Conservation (phyloP, 148 eudicot genomes). For the Gaultheria prostrata region DNA sequence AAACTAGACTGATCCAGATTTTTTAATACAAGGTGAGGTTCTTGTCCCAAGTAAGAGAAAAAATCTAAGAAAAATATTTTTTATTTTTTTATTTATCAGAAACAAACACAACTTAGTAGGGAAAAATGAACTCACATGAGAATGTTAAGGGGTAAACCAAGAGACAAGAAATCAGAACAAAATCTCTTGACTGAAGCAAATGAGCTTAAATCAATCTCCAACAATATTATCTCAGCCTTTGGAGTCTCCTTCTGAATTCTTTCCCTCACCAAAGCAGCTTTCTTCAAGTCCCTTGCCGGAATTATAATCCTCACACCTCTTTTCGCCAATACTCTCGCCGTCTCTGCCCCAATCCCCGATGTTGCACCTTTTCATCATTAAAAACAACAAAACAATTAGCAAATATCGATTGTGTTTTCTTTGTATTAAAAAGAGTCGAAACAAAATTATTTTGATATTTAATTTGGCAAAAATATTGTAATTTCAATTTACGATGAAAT, state of each 20-base stretch:
- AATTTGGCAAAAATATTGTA: too few relatives aligned
- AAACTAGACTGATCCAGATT: too few relatives aligned
- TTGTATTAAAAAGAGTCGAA: not conserved
- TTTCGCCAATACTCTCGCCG: constrained; percentile 84
- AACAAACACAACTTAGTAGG: not conserved
- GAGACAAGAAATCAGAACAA: constrained; percentile 72
- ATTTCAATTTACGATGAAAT: too few relatives aligned
- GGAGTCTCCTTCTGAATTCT: constrained; percentile 51
- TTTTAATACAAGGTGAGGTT: too few relatives aligned
- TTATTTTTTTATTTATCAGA: too few relatives aligned
- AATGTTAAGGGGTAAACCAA: constrained; percentile 75
- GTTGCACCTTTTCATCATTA: constrained; percentile 57
- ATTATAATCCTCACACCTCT: constrained; percentile 71
- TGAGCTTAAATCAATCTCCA: constrained; percentile 87
- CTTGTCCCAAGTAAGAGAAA: too few relatives aligned
- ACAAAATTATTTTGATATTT: too few relatives aligned
- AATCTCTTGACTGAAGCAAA: constrained; percentile 75
- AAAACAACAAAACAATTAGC: not conserved
- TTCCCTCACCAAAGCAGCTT: constrained; percentile 58
- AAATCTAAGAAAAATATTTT: not conserved
- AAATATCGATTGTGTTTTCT: not conserved
- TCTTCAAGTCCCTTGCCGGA: constrained; percentile 73
- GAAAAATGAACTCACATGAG: constrained; percentile 56
- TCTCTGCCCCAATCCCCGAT: constrained; percentile 86
- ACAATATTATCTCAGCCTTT: constrained; percentile 49